Evolutionary conservation across 495 filamentous ascomycete species (phyloP), one percentile per base, ranked within the genome.

Genomic region (Penicillium salamii): DNA sequence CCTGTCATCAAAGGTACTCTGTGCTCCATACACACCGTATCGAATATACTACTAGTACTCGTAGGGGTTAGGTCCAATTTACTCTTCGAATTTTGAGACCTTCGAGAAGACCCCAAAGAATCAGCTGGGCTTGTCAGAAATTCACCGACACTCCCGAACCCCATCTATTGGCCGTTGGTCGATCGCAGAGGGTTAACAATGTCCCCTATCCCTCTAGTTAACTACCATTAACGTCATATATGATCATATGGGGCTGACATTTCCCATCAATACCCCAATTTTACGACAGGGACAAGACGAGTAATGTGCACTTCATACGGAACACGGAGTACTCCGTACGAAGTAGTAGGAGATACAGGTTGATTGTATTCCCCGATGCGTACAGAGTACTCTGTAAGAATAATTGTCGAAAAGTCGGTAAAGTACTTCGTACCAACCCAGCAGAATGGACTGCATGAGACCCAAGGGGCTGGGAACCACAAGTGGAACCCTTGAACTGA

Each of bases 61-160:
- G n/a, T n/a, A n/a, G n/a, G n/a, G n/a, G n/a, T n/a, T n/a, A 28
- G 24, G 43, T 46, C 39, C 15, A 19, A 3, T 34, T 17, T 46
- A 35, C 13, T 33, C 34, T 15, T 12, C 34, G 33, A 34, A 42
- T 57, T 52, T 50, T 54, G 55, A 42, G 55, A 46, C 43, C 59
- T 55, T 63, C 57, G 35, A 41, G 54, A 57, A 63, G 39, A 45
- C 44, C 29, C 41, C 47, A 48, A 40, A 51, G 32, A 41, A 53
- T 61, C 60, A 61, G 54, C 55, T 64, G 61, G 56, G 49, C 58
- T 53, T 54, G 52, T 52, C 54, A 58, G 29, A 48, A 62, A 59
- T 62, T 62, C 61, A 65, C 61, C 61, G 58, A 65, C 58, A 65
- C 44, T 65, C 44, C 37, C 50, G 55, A 51, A 19, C 34, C 47